Percentiles rank a stretch among this genome's conserved stretches.
Evolutionary conservation across 164 flowering plant genomes (phyloP).

Genomic region (Akebia trifoliata): DNA sequence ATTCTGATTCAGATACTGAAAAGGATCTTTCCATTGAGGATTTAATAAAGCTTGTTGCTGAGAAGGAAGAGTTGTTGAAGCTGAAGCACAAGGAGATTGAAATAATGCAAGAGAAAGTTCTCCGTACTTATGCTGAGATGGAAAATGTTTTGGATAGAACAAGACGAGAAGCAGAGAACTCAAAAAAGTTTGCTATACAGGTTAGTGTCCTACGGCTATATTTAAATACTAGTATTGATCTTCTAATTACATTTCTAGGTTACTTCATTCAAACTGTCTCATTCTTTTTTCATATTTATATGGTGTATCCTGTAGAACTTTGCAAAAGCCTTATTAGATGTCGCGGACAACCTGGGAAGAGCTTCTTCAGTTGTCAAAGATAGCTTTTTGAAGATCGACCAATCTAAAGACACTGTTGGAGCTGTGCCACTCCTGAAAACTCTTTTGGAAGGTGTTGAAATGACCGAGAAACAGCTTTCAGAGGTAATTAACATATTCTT

Average conservation of each 20-base stretch:
- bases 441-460: slow-evolving; percentile 89
- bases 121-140: slow-evolving; percentile 76
- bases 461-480: slow-evolving; percentile 88
- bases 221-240: neutral
- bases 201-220: slow-evolving; percentile 22
- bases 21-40: slow-evolving; percentile 64
- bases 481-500: slow-evolving; percentile 42
- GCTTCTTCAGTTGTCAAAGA: slow-evolving; percentile 84
- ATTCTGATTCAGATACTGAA: slow-evolving; percentile 71
- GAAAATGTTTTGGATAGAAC: slow-evolving; percentile 84
- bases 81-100: slow-evolving; percentile 57
- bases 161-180: slow-evolving; percentile 75
- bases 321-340: slow-evolving; percentile 81
- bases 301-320: slow-evolving; percentile 59
- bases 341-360: slow-evolving; percentile 87
- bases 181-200: slow-evolving; percentile 90
- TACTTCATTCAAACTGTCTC: too few relatives aligned
- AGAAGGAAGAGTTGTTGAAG: slow-evolving; percentile 65
- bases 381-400: slow-evolving; percentile 70
- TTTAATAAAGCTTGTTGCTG: slow-evolving; percentile 63
- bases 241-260: neutral
- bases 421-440: slow-evolving; percentile 74
- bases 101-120: slow-evolving; percentile 65
- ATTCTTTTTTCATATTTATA: too few relatives aligned
- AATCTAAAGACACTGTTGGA: slow-evolving; percentile 48